A percentile compares a stretch with the other conserved stretches of the same genome.
Evolutionary conservation across 495 filamentous ascomycete genomes (phyloP).

Genomic region (Terfezia claveryi): DNA sequence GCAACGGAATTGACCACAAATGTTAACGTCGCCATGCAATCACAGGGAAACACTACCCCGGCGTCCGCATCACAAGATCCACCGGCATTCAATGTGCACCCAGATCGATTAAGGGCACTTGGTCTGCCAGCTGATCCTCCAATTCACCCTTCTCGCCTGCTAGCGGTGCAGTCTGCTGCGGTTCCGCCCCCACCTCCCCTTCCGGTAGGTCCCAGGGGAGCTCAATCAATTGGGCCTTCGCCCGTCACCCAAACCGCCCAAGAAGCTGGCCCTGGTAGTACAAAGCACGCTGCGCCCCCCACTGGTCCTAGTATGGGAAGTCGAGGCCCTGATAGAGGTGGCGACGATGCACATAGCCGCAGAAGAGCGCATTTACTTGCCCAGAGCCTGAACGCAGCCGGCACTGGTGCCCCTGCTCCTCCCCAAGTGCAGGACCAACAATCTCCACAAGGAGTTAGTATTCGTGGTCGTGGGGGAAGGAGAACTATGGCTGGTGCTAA

Average conservation of each 20-base stretch:
- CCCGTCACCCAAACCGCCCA: background rate
- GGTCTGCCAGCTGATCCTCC: constrained; percentile 5
- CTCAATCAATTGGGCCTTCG: background rate
- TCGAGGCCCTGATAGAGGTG: background rate
- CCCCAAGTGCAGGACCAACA: background rate
- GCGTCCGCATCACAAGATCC: background rate
- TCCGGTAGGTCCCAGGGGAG: background rate
- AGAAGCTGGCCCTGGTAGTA: background rate
- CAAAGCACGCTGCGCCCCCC: background rate
- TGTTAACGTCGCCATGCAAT: background rate
- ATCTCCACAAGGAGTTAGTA: background rate
- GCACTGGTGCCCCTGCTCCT: background rate
- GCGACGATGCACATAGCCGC: background rate
- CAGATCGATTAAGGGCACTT: background rate
- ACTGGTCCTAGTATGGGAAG: background rate
- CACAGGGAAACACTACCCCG: background rate
- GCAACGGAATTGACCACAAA: background rate
- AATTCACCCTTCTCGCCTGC: constrained; percentile 22
- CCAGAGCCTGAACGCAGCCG: background rate
- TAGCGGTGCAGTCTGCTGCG: constrained; percentile 14
- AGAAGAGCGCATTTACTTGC: background rate
- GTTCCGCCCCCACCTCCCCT: background rate
- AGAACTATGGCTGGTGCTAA: background rate
- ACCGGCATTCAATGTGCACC: background rate
- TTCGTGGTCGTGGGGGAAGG: background rate